phyloP scores from a whole-genome alignment of 106 monocot species.

The Phalaenopsis equestris region DNA sequence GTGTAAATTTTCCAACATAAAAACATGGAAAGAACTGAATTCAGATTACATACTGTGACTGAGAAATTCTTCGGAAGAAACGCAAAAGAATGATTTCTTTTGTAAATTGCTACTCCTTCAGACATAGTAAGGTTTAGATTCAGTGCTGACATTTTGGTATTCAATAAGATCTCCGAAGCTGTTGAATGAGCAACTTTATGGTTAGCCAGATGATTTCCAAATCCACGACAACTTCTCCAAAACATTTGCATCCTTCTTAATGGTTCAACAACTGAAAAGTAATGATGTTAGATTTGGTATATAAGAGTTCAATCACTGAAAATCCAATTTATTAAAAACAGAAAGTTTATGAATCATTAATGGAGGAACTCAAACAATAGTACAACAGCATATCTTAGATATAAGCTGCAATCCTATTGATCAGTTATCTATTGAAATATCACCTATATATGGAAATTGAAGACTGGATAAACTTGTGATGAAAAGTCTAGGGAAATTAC shows the following conservation, averaged over 20 bases:
- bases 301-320: background rate
- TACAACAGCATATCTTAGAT: background rate
- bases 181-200: background rate
- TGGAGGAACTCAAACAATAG: background rate
- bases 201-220: background rate
- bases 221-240: background rate
- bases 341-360: background rate
- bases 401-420: background rate
- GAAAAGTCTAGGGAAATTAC: too few relatives aligned
- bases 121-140: background rate
- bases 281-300: background rate
- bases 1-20: too few relatives aligned
- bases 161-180: background rate
- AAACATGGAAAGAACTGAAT: background rate
- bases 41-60: background rate
- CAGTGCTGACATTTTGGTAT: background rate
- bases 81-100: background rate
- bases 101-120: background rate
- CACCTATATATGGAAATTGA: background rate
- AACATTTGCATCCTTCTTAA: conserved; percentile 1
- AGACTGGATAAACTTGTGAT: background rate
- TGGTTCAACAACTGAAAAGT: background rate
- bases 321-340: background rate
- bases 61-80: background rate
- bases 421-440: background rate